These are phyloP conservation scores for Emmonsiellopsis sp. DNA, from an alignment of 2,329 filamentous ascomycete genomes.

Conservation along the genomic window DNA sequence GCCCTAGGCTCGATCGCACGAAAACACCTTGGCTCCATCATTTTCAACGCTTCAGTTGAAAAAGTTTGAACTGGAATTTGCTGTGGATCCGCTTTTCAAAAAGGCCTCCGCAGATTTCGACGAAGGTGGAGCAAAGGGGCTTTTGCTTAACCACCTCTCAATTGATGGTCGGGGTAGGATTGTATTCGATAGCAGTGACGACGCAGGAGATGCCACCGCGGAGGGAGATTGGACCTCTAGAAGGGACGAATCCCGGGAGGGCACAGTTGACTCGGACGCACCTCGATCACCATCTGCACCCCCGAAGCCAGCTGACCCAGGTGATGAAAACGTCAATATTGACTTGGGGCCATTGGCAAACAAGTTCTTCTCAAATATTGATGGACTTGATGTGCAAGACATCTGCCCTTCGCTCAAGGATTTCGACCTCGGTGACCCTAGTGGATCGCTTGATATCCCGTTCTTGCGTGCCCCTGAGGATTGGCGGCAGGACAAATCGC, in stretches of 20 bases:
- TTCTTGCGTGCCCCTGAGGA: conserved; percentile 85
- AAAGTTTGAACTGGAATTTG: conserved; percentile 94
- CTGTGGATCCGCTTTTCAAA: conserved; percentile 97
- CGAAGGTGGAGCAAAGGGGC: conserved; percentile 90
- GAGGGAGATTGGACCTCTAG: conserved; percentile 21
- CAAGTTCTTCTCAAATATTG: conserved; percentile 78
- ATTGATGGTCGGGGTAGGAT: conserved; percentile 89
- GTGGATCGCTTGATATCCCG: conserved; percentile 77
- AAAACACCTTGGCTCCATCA: conserved; percentile 83
- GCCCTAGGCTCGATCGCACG: conserved; percentile 62
- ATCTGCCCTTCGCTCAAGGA: conserved; percentile 91
- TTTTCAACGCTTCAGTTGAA: conserved; percentile 87
- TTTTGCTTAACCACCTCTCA: conserved; percentile 91
- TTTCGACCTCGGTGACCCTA: conserved; percentile 81
- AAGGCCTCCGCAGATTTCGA: conserved; percentile 98
- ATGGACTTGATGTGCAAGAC: conserved; percentile 70
- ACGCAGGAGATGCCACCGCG: conserved; percentile 48
- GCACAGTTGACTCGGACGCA: conserved; percentile 38
- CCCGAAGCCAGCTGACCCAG: conserved; percentile 25
- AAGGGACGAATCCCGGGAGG: conserved; percentile 25
- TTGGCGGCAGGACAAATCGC: conserved; percentile 61
- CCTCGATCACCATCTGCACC: conserved; percentile 20
- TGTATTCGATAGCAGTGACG: conserved; percentile 97
- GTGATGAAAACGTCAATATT: conserved; percentile 57
- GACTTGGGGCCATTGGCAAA: conserved; percentile 65